Conservation (phyloP, 169 alveolate species). For the Plasmodium adleri region DNA sequence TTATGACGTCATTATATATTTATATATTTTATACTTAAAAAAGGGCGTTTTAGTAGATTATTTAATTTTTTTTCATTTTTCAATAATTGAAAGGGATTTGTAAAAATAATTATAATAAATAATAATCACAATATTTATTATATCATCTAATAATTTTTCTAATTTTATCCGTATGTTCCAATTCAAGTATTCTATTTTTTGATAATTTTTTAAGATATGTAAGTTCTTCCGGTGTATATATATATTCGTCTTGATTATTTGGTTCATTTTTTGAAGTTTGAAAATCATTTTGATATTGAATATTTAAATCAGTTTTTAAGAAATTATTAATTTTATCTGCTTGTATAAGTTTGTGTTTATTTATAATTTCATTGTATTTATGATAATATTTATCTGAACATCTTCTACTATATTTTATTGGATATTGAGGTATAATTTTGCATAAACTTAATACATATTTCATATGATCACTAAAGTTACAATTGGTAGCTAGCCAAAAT, state of each 20-base stretch:
- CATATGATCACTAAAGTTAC: slow-evolving; percentile 82
- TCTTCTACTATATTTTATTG: slow-evolving; percentile 62
- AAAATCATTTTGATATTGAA: slow-evolving; percentile 54
- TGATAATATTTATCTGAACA: slow-evolving; percentile 72
- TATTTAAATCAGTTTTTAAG: slow-evolving; percentile 70
- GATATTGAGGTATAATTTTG: slow-evolving; percentile 72
- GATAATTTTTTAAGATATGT: slow-evolving; percentile 69
- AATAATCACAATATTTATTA: neutral
- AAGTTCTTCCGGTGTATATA: slow-evolving; percentile 75
- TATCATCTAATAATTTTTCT: slow-evolving; percentile 60
- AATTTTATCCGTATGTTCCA: slow-evolving; percentile 63
- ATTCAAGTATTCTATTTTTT: slow-evolving; percentile 63
- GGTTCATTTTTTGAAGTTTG: slow-evolving; percentile 18
- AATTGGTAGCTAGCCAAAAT: slow-evolving; percentile 91
- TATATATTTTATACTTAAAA: too few relatives aligned
- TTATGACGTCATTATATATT: too few relatives aligned
- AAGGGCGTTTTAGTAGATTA: too few relatives aligned
- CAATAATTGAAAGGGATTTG: too few relatives aligned
- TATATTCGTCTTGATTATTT: slow-evolving; percentile 55
- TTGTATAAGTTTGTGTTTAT: slow-evolving; percentile 71
- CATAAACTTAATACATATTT: slow-evolving; percentile 70
- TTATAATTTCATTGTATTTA: slow-evolving; percentile 63
- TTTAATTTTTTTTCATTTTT: too few relatives aligned
- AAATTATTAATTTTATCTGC: slow-evolving; percentile 62
- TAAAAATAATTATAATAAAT: neutral